phyloP scores from a whole-genome alignment of 805 yeast genomes.

The Ogataea chonburiensis region DNA sequence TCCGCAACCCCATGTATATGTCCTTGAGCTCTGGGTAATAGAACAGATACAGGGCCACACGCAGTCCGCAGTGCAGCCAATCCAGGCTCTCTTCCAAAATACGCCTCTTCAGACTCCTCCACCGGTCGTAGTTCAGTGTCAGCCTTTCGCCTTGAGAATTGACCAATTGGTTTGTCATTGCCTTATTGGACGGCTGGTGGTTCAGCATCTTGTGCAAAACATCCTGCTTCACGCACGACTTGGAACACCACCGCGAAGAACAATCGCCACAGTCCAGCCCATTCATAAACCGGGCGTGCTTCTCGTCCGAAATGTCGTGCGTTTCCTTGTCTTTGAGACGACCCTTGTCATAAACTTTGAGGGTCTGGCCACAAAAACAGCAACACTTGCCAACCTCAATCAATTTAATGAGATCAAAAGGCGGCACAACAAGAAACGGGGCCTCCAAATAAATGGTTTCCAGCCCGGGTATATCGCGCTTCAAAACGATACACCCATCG shows the following conservation, averaged over 20 bases:
- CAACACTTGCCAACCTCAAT: conserved; percentile 34
- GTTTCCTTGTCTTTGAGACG: conserved; percentile 23
- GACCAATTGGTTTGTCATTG: conserved; percentile 25
- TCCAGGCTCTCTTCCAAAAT: conserved; percentile 18
- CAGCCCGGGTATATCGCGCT: conserved; percentile 11
- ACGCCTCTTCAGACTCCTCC: conserved; percentile 21
- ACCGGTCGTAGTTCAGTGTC: conserved; percentile 24
- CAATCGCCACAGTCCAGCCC: conserved; percentile 35
- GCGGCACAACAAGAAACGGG: conserved; percentile 30
- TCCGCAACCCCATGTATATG: conserved; percentile 21
- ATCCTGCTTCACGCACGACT: conserved; percentile 29
- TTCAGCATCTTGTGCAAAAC: conserved; percentile 25
- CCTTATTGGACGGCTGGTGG: conserved; percentile 33
- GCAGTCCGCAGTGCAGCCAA: conserved; percentile 21
- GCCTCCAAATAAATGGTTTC: conserved; percentile 31
- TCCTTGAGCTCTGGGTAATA: conserved; percentile 20
- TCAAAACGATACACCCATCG: conserved; percentile 12
- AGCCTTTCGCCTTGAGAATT: conserved; percentile 14
- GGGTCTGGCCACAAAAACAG: conserved; percentile 33
- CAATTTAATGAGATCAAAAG: conserved; percentile 26
- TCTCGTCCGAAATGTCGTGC: conserved; percentile 21
- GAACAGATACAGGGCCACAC: conserved; percentile 23
- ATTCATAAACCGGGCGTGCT: conserved; percentile 28
- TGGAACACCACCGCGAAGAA: conserved; percentile 32
- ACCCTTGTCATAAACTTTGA: conserved; percentile 33